These are phyloP conservation scores for Mycocentrospora acerina DNA, from an alignment of 2,329 filamentous ascomycete genomes.

Conservation along the genomic window DNA sequence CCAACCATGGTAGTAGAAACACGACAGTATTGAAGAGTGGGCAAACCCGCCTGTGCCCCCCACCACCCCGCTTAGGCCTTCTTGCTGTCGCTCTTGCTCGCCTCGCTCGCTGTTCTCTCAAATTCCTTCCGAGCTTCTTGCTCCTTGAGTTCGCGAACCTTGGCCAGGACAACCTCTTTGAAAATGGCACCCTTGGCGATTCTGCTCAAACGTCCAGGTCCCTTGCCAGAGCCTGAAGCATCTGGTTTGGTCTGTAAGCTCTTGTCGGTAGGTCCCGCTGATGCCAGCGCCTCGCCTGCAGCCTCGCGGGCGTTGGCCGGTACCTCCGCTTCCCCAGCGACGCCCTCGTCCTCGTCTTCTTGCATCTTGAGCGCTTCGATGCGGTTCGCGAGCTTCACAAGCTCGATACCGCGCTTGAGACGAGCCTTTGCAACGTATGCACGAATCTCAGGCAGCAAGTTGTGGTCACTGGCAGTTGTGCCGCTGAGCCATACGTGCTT, in stretches of 20 bases:
- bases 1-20: conserved; percentile 14
- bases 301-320: conserved; percentile 63
- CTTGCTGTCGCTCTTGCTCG: conserved; percentile 9
- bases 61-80: conserved; percentile 14
- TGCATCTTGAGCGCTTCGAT: conserved; percentile 94
- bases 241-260: conserved; percentile 30
- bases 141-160: conserved; percentile 89
- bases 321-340: conserved; percentile 59
- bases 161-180: conserved; percentile 89
- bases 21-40: conserved; percentile 9
- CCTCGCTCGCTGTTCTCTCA: conserved; percentile 57
- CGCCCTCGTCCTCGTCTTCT: conserved; percentile 81
- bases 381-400: conserved; percentile 92
- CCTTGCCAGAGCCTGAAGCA: conserved; percentile 42
- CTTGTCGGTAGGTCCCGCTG: conserved; percentile 5
- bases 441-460: conserved; percentile 95
- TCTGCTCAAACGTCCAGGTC: conserved; percentile 54
- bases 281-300: conserved; percentile 48
- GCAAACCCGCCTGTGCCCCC: conserved; percentile 1
- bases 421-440: conserved; percentile 90
- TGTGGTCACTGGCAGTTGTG: conserved; percentile 89
- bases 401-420: conserved; percentile 89
- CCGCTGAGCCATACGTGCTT: conserved; percentile 87
- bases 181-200: conserved; percentile 75
- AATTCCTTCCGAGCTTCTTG: conserved; percentile 73